These are phyloP conservation scores for Vitis rotundifolia DNA, from an alignment of 164 flowering plant genomes.

Conservation along the genomic window DNA sequence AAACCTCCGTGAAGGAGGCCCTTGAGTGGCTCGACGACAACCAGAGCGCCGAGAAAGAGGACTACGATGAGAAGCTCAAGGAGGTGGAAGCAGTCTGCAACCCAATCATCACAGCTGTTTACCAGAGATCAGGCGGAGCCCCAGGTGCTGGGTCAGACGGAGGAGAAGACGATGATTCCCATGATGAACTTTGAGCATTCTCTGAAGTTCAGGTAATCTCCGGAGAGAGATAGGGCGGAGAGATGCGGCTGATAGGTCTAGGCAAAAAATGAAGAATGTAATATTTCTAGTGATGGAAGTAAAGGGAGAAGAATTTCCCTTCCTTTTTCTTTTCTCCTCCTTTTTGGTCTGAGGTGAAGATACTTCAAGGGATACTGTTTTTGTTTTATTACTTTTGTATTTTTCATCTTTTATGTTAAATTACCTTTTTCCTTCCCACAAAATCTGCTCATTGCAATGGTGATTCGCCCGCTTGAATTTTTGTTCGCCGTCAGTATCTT, in stretches of 20 bases:
- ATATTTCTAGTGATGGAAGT: neutral
- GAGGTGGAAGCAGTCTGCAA: conserved; percentile 89
- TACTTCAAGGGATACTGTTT: conserved; percentile 13
- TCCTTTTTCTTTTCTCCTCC: too few relatives aligned
- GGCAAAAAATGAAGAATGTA: neutral
- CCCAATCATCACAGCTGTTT: conserved; percentile 77
- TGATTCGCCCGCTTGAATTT: too few relatives aligned
- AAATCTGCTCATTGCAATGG: too few relatives aligned
- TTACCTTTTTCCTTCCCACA: too few relatives aligned
- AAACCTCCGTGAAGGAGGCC: conserved; percentile 70
- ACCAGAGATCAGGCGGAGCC: conserved; percentile 80
- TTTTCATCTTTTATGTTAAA: too few relatives aligned
- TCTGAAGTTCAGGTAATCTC: too few relatives aligned
- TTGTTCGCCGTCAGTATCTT: too few relatives aligned
- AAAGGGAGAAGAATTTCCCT: too few relatives aligned
- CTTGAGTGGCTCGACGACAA: conserved; percentile 86
- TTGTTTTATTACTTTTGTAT: conserved; percentile 3
- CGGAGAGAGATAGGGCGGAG: neutral
- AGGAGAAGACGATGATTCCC: conserved; percentile 58
- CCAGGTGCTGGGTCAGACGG: conserved; percentile 49
- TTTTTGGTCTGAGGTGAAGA: conserved; percentile 3
- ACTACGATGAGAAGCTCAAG: conserved; percentile 80
- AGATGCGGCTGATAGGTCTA: neutral
- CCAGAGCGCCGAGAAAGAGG: conserved; percentile 84
- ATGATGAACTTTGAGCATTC: conserved; percentile 62